phyloP scores from a whole-genome alignment of 1,284 basidiomycete genomes.

The Apiotrichum brassicae region DNA sequence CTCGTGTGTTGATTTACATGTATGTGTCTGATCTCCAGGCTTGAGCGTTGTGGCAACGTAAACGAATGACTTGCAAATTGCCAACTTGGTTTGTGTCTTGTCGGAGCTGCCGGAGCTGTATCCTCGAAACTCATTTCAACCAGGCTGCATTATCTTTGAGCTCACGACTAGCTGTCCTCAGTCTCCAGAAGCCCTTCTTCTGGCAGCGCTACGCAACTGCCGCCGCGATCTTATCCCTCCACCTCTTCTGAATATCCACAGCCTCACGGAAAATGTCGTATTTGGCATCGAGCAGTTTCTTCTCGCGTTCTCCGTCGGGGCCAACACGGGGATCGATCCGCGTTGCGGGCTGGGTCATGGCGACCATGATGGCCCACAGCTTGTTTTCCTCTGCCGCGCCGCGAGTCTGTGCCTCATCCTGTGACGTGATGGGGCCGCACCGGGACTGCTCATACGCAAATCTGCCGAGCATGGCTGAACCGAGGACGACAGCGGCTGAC shows the following conservation, averaged over 20 bases:
- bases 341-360: constrained; percentile 83
- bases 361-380: constrained; percentile 92
- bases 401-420: constrained; percentile 47
- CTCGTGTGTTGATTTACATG: too few relatives aligned
- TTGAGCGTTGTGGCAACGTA: too few relatives aligned
- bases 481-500: constrained; percentile 79
- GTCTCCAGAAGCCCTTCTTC: too few relatives aligned
- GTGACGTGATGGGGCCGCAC: constrained; percentile 30
- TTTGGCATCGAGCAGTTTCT: constrained; percentile 76
- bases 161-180: too few relatives aligned
- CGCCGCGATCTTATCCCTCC: constrained; percentile 36
- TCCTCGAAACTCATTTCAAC: too few relatives aligned
- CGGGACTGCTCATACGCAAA: constrained; percentile 62
- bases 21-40: too few relatives aligned
- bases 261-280: constrained; percentile 87
- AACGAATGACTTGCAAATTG: too few relatives aligned
- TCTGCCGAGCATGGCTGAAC: constrained; percentile 86
- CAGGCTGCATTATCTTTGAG: too few relatives aligned
- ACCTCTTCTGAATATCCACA: constrained; percentile 74
- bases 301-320: constrained; percentile 51
- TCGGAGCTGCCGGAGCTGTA: too few relatives aligned
- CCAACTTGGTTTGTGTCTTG: too few relatives aligned
- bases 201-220: constrained; percentile 18
- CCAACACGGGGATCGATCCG: constrained; percentile 64
- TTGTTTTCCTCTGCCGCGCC: constrained; percentile 57